phyloP scores from a whole-genome alignment of 768 basidiomycete species.

The Boletus rex-veris region DNA sequence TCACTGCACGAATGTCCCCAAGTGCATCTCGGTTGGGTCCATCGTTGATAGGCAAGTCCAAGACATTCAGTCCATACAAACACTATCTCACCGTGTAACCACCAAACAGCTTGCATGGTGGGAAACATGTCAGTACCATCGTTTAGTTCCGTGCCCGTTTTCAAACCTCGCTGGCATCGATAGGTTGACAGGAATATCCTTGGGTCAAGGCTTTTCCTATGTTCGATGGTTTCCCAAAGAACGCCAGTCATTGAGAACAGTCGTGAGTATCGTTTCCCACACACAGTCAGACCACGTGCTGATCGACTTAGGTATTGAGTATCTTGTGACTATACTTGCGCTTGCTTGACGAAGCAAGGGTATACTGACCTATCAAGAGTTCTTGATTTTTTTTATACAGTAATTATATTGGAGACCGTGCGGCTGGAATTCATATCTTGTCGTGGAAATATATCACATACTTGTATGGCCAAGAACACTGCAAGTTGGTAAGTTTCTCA shows the following conservation, averaged over 20 bases:
- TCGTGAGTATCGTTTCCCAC: neutral
- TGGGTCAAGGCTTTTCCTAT: neutral
- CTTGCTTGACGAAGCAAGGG: neutral
- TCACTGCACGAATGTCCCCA: too few species aligned
- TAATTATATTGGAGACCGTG: neutral
- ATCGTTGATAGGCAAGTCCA: too few species aligned
- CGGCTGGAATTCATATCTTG: constrained; percentile 1
- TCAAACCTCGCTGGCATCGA: too few species aligned
- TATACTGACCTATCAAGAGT: neutral
- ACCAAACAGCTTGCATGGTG: too few species aligned
- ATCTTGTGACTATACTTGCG: neutral
- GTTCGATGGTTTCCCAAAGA: neutral
- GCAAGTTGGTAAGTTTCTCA: neutral
- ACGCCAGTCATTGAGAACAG: neutral
- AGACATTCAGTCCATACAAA: too few species aligned
- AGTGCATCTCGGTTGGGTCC: too few species aligned
- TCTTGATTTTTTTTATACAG: neutral
- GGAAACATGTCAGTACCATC: too few species aligned
- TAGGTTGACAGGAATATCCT: neutral
- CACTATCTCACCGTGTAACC: too few species aligned
- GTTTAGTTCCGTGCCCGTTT: too few species aligned
- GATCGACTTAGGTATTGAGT: neutral
- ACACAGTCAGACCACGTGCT: too few species aligned
- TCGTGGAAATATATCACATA: neutral
- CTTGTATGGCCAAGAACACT: neutral